Percentiles rank a stretch among this genome's conserved stretches.
These are phyloP conservation scores for Yarrowia alimentaria DNA, from an alignment of 805 yeast species.

Conservation along the genomic window DNA sequence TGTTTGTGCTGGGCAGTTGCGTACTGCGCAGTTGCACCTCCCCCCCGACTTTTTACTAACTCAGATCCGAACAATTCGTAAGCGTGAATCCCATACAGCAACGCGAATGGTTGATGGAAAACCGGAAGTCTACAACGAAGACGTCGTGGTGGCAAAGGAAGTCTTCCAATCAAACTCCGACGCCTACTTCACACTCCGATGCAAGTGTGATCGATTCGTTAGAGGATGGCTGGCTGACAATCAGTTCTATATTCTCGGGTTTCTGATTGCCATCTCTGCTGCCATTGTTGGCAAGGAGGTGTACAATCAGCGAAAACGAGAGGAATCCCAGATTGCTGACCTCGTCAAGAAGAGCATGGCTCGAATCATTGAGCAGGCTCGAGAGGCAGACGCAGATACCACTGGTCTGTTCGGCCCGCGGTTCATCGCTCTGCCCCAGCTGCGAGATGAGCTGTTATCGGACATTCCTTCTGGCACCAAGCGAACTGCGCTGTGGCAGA, in stretches of 20 bases:
- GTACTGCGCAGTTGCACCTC: no score
- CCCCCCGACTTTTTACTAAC: no score
- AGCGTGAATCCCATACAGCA: constrained; percentile 7
- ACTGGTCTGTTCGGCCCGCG: constrained; percentile 5
- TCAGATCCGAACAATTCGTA: constrained; percentile 25
- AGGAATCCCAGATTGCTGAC: constrained; percentile 13
- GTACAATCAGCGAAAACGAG: constrained; percentile 8
- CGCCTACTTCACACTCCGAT: constrained; percentile 26
- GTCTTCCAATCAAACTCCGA: constrained; percentile 21
- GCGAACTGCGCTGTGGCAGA: constrained; percentile 48
- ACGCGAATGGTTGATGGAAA: constrained; percentile 24
- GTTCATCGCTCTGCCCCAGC: constrained; percentile 19
- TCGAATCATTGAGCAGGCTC: background rate
- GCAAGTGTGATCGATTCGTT: constrained; percentile 24
- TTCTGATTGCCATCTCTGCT: constrained; percentile 14
- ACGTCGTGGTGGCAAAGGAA: constrained; percentile 17
- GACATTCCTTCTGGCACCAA: background rate
- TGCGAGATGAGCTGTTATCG: constrained; percentile 15
- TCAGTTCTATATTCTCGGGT: constrained; percentile 26
- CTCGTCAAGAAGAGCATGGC: background rate
- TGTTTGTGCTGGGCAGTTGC: constrained; percentile 19
- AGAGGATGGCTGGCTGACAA: constrained; percentile 28
- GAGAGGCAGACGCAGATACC: background rate
- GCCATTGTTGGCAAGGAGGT: constrained; percentile 11
- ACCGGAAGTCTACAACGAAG: constrained; percentile 22